Percentiles rank a stretch among this genome's conserved stretches.
Evolutionary conservation across 108 stramenopile genomes (phyloP).

Genomic region (Chaetoceros tenuissimus): DNA sequence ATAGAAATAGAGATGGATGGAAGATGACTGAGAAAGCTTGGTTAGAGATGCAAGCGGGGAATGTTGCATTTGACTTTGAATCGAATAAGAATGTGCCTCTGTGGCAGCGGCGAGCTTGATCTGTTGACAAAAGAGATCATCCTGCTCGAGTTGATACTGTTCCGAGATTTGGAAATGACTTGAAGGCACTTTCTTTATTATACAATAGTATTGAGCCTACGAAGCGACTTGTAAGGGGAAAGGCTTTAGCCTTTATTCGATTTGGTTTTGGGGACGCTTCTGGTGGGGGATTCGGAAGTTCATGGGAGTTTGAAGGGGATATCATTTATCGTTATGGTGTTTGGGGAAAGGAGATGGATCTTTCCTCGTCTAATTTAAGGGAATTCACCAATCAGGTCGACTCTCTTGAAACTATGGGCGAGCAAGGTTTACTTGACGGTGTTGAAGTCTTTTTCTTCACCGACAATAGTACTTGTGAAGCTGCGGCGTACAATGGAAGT

Average conservation of each 20-base stretch:
- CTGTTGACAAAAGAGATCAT: not conserved
- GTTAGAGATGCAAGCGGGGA: too few species aligned
- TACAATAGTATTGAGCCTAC: not conserved
- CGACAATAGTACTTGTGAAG: constrained; percentile 32
- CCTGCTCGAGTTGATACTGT: constrained; percentile 16
- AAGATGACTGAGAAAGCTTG: constrained; percentile 1
- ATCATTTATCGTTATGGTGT: constrained; percentile 7
- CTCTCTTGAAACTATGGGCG: constrained; percentile 1
- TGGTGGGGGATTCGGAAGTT: constrained; percentile 23
- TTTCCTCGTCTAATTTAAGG: constrained; percentile 16
- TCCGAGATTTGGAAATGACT: constrained; percentile 18
- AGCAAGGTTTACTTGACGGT: constrained; percentile 5
- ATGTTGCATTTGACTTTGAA: too few species aligned
- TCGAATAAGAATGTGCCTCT: too few species aligned
- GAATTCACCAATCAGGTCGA: constrained; percentile 16
- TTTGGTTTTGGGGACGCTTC: constrained; percentile 48
- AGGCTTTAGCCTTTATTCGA: not conserved
- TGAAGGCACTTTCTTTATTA: constrained; percentile 9
- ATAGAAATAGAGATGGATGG: constrained; percentile 42
- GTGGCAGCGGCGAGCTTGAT: not conserved
- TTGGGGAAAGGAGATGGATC: constrained; percentile 5
- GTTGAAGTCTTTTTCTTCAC: constrained; percentile 40
- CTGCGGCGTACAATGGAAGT: constrained; percentile 13
- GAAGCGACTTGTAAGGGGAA: not conserved
- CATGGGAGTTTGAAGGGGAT: not conserved